Percentiles rank a stretch among this genome's conserved stretches.
Conservation (phyloP, 108 stramenopile species). For the Cyclotella cryptica region DNA sequence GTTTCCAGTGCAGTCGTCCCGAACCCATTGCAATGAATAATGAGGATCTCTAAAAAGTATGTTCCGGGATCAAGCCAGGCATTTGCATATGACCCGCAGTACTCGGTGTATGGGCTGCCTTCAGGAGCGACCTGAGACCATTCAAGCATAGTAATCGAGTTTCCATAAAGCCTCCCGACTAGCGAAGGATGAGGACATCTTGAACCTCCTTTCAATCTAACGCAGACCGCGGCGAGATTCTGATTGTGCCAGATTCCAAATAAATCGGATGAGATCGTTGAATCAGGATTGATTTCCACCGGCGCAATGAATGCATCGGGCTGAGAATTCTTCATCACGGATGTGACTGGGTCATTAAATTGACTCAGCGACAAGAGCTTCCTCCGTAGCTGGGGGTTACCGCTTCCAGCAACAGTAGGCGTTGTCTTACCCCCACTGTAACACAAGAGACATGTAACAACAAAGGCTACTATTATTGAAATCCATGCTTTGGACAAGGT, state of each 20-base stretch:
- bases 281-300: slow-evolving; percentile 9
- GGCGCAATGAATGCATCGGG: no score
- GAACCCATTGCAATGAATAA: slow-evolving; percentile 24
- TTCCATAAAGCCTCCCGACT: slow-evolving; percentile 1
- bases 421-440: no score
- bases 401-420: no score
- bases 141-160: slow-evolving; percentile 1
- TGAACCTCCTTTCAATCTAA: not conserved
- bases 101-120: not conserved
- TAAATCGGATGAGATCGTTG: slow-evolving; percentile 2
- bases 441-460: no score
- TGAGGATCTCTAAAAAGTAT: slow-evolving; percentile 10
- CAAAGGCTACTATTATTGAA: no score
- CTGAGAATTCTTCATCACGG: no score
- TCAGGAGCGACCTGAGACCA: not conserved
- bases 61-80: not conserved
- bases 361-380: no score
- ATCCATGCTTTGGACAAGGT: no score
- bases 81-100: slow-evolving; percentile 13
- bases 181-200: slow-evolving; percentile 3
- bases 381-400: no score
- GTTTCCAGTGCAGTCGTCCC: not conserved
- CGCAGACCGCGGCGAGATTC: not conserved
- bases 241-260: not conserved
- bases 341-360: no score